phyloP scores from a whole-genome alignment of 805 yeast species.

The Candida maesae region DNA sequence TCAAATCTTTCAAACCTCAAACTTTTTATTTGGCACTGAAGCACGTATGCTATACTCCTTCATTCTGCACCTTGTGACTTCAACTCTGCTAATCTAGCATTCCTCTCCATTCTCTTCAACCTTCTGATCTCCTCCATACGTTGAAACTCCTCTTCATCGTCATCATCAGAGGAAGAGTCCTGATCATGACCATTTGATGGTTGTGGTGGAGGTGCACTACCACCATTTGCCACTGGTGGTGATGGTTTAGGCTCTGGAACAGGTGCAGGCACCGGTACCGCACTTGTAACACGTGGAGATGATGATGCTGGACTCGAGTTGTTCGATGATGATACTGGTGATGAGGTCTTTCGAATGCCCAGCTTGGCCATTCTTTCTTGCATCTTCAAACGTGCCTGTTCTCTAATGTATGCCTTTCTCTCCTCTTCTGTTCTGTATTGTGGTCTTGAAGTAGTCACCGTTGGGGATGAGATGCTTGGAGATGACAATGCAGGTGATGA shows the following conservation, averaged over 20 bases:
- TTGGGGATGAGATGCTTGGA: constrained; percentile 4
- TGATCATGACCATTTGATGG: constrained; percentile 1
- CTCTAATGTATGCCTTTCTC: constrained; percentile 71
- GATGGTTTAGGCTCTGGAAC: neutral
- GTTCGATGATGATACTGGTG: constrained; percentile 5
- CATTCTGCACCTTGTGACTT: too few relatives aligned
- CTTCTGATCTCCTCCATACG: constrained; percentile 39
- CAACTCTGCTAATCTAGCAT: constrained; percentile 34
- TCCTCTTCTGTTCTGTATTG: constrained; percentile 47
- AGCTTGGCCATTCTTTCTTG: constrained; percentile 59
- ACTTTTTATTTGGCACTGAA: too few relatives aligned
- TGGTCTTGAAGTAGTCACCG: neutral
- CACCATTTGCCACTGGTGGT: neutral
- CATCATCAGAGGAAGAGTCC: constrained; percentile 28
- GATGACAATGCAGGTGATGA: constrained; percentile 6
- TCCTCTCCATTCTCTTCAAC: constrained; percentile 52
- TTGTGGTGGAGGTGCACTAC: neutral
- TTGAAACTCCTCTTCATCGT: constrained; percentile 45
- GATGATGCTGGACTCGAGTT: too few relatives aligned
- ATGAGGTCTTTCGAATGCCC: constrained; percentile 49
- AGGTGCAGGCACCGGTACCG: neutral
- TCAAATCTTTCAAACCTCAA: too few relatives aligned
- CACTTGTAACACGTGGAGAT: neutral
- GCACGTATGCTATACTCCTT: too few relatives aligned
- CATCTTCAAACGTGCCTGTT: constrained; percentile 78